phyloP scores from a whole-genome alignment of 2,329 filamentous ascomycete genomes.

The Penicillium brasilianum region DNA sequence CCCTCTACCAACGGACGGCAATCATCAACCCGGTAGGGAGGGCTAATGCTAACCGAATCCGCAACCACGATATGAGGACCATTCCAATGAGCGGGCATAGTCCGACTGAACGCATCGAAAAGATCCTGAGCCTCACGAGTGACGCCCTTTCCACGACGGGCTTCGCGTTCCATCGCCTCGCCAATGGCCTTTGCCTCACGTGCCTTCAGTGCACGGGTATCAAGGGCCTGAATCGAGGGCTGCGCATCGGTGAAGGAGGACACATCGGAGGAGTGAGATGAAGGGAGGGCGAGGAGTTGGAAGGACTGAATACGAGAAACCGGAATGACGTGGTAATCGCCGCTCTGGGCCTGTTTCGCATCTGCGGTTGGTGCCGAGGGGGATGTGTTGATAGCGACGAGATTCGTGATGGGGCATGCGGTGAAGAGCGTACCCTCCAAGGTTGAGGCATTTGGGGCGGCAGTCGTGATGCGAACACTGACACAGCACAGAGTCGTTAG shows the following conservation, averaged over 20 bases:
- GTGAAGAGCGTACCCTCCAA: conserved; percentile 68
- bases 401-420: conserved; percentile 64
- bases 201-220: conserved; percentile 58
- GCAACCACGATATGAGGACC: conserved; percentile 64
- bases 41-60: conserved; percentile 63
- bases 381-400: conserved; percentile 65
- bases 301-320: conserved; percentile 64
- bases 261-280: conserved; percentile 37
- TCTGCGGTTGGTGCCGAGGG: conserved; percentile 45
- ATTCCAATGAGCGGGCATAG: conserved; percentile 66
- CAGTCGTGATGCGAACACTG: conserved; percentile 64
- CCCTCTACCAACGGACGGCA: conserved; percentile 52
- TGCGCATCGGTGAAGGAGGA: conserved; percentile 56
- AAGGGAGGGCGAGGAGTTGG: conserved; percentile 56
- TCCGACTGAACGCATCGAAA: conserved; percentile 65
- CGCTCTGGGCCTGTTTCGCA: conserved; percentile 47
- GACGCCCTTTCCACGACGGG: conserved; percentile 65
- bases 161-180: conserved; percentile 62
- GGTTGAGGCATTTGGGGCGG: conserved; percentile 54
- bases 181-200: conserved; percentile 62
- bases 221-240: conserved; percentile 52
- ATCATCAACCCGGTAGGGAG: conserved; percentile 63
- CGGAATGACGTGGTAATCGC: conserved; percentile 66
- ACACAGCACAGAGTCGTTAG: conserved; percentile 9
- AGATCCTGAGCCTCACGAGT: conserved; percentile 66